Evolutionary conservation across 1,139 yeast species (phyloP).

Genomic region (Diutina mesorugosa): DNA sequence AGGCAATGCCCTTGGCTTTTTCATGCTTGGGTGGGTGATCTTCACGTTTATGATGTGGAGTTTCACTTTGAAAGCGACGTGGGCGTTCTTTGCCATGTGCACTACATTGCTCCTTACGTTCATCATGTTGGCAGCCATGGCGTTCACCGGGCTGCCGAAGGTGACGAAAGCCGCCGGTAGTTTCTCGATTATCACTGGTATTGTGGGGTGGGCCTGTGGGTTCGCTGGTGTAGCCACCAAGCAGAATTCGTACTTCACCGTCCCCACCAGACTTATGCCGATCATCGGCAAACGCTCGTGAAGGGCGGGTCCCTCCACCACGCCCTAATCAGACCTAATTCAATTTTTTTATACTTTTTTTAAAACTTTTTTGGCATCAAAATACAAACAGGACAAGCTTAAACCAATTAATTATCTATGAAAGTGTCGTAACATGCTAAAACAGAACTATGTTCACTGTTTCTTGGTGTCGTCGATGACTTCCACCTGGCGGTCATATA

Average conservation of each 20-base stretch:
- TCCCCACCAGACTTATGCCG: constrained; percentile 5
- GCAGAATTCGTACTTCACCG: constrained; percentile 17
- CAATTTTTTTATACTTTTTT: neutral
- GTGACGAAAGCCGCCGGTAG: constrained; percentile 31
- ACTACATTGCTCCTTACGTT: constrained; percentile 24
- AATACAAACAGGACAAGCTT: neutral
- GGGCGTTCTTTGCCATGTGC: constrained; percentile 24
- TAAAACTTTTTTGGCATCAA: neutral
- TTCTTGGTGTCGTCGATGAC: no score
- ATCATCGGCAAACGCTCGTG: neutral
- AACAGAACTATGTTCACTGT: no score
- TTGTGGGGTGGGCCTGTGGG: constrained; percentile 29
- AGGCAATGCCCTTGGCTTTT: constrained; percentile 24
- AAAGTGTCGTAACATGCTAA: no score
- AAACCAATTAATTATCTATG: no score
- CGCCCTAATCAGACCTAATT: neutral
- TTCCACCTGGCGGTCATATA: no score
- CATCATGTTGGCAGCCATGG: constrained; percentile 28
- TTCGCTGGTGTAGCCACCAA: constrained; percentile 22
- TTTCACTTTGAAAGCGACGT: constrained; percentile 30
- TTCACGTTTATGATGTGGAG: constrained; percentile 27
- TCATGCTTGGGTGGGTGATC: constrained; percentile 31
- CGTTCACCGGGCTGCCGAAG: constrained; percentile 18
- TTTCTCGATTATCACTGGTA: constrained; percentile 26
- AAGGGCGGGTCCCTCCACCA: neutral